Evolutionary conservation across 768 basidiomycete genomes (phyloP).

Genomic region (Termitomyces bulborhizus): DNA sequence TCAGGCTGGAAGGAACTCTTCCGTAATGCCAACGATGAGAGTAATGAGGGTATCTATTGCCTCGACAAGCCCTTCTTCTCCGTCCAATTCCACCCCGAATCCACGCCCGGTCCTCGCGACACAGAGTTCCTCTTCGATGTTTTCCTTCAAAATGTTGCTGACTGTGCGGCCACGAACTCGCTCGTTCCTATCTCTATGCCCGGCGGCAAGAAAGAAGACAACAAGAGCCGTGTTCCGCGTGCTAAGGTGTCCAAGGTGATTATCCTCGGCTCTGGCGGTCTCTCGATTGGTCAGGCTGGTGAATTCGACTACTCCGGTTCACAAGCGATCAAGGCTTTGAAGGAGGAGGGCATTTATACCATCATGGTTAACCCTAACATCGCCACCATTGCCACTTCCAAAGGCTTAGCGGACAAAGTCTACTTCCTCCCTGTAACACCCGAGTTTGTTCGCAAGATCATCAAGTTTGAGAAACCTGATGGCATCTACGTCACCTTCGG

Average conservation of each 20-base stretch:
- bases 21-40: conserved; percentile 93
- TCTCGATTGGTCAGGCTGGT: conserved; percentile 98
- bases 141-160: conserved; percentile 83
- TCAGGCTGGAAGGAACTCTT: conserved; percentile 91
- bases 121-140: conserved; percentile 99
- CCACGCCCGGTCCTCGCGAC: conserved; percentile 92
- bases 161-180: conserved; percentile 55
- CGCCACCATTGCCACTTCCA: conserved; percentile 96
- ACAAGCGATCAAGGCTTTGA: conserved; percentile 98
- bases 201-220: conserved; percentile 78
- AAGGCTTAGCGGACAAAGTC: conserved; percentile 97
- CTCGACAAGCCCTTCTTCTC: conserved; percentile 94
- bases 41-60: conserved; percentile 97
- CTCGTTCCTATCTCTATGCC: conserved; percentile 62
- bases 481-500: conserved; percentile 99
- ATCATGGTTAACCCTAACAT: conserved; percentile 99
- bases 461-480: conserved; percentile 97
- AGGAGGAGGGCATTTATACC: conserved; percentile 98
- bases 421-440: conserved; percentile 99
- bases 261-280: conserved; percentile 93
- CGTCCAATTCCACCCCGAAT: conserved; percentile 99
- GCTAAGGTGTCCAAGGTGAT: conserved; percentile 87
- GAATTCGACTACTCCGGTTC: conserved; percentile 99
- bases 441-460: conserved; percentile 96
- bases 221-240: conserved; percentile 65